phyloP scores from a whole-genome alignment of 345 rosid genomes.

The Eucalyptus grandis region DNA sequence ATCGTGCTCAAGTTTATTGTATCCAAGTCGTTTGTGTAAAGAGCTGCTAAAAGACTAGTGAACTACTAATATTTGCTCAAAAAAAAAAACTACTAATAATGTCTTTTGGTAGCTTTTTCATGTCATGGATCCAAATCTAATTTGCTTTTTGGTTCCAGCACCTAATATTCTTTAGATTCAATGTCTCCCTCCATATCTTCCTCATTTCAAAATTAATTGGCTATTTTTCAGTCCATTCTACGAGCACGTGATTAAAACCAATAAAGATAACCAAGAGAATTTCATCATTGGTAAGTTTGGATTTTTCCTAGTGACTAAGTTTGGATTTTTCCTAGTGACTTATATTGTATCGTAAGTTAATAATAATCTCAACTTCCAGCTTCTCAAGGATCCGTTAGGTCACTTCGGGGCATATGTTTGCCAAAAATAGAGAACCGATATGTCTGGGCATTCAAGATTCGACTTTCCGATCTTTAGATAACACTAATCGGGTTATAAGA shows the following conservation, averaged over 20 bases:
- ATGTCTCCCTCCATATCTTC: too few species aligned
- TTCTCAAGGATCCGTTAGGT: too few species aligned
- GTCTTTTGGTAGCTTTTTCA: neutral
- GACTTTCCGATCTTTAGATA: too few species aligned
- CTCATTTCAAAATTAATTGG: too few species aligned
- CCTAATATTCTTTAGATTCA: rapidly evolving
- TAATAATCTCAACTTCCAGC: neutral
- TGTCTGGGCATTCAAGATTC: neutral
- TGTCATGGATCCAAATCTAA: neutral
- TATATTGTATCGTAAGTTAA: rapidly evolving
- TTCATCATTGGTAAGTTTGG: too few species aligned
- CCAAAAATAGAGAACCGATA: neutral
- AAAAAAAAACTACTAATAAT: too few species aligned
- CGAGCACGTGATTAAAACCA: rapidly evolving
- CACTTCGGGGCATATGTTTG: rapidly evolving
- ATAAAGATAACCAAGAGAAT: rapidly evolving
- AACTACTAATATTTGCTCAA: too few species aligned
- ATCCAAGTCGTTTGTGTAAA: too few species aligned
- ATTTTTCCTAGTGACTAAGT: neutral
- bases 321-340: neutral
- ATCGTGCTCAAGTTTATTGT: too few species aligned
- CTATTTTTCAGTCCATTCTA: too few species aligned
- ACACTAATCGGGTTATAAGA: neutral
- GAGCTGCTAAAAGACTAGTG: neutral
- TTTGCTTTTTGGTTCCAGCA: neutral